phyloP scores from a whole-genome alignment of 2,329 filamentous ascomycete genomes.

The Sporothrix protearum region DNA sequence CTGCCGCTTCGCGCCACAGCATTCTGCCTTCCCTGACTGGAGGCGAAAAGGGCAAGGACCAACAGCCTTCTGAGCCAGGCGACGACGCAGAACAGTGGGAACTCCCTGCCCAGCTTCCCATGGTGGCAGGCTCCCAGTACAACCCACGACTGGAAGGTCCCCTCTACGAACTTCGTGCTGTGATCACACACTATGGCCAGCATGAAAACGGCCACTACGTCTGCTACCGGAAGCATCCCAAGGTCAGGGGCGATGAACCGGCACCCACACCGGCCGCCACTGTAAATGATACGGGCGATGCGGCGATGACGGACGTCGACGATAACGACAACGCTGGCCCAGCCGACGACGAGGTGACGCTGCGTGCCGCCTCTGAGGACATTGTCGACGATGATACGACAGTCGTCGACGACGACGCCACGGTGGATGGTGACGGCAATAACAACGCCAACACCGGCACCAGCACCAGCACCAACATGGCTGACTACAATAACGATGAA shows the following conservation, averaged over 20 bases:
- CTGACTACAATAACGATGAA: slow-evolving; percentile 24
- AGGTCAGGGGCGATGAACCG: slow-evolving; percentile 16
- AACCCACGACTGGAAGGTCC: slow-evolving; percentile 53
- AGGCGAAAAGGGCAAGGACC: background rate
- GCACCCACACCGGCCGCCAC: background rate
- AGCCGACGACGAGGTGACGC: slow-evolving; percentile 2
- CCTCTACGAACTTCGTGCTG: slow-evolving; percentile 74
- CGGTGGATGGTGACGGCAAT: background rate
- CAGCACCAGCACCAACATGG: background rate
- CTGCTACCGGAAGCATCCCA: slow-evolving; percentile 73
- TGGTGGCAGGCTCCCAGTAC: slow-evolving; percentile 59
- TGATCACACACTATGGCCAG: slow-evolving; percentile 82
- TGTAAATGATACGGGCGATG: background rate
- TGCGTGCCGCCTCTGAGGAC: slow-evolving; percentile 15
- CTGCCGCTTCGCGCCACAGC: background rate
- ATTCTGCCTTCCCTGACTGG: background rate
- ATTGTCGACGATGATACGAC: background rate
- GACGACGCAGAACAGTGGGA: slow-evolving; percentile 61
- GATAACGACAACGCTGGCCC: slow-evolving; percentile 11
- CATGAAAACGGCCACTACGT: slow-evolving; percentile 97
- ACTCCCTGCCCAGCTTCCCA: slow-evolving; percentile 64
- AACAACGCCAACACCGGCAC: background rate
- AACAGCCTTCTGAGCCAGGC: background rate
- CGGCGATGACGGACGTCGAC: background rate
- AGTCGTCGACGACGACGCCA: background rate